Evolutionary conservation across 2,329 filamentous ascomycete genomes (phyloP), one percentile per base, ranked within the genome.

Genomic region (Xylaria digitata): DNA sequence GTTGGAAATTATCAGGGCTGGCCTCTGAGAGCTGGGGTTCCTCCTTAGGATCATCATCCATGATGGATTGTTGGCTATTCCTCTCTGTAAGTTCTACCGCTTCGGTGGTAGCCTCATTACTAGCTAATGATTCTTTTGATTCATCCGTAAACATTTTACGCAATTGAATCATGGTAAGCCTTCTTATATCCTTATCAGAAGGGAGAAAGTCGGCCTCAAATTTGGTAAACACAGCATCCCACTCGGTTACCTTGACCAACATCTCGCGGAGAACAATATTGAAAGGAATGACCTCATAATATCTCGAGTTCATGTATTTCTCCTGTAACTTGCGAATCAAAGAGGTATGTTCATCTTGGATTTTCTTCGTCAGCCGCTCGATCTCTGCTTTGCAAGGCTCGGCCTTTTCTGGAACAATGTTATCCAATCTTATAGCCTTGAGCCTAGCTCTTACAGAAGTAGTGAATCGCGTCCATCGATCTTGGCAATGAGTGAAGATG

Each of bases 141-240:
- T 94, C 93, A 73, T 98, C 94, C 7, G 95, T 88, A 76, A 99
- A 99, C 78, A 99, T 92, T 78, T 96, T 97, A 77, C 92, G 95
- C 64, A 99, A 83, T 77, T 99, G 96, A 68, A 97, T 86, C 65
- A 95, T 93, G 13, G 96, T 97, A 67, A 99, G 83, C 74, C 96
- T 90, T 69, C 94, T 88, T 75, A 99, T 97, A 80, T 99, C 96
- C 75, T 97, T 98, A 78, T 99, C 96, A 0, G 95, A 76, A 90
- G 92, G 95, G 74, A 99, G 91, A 80, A 95, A 99, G 73, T 97
- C 92, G 49, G 90, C 88, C 77, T 99, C 96, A 66, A 99, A 98
- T 61, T 96, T 92, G 63, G 89, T 86, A 80, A 99, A 99, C 0
- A 89, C 89, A 26, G 91, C 89, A 75, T 99, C 96, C 96, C 96